A percentile compares a stretch with the other conserved stretches of the same genome.
These are phyloP conservation scores for Keithomyces neogunnii DNA, from an alignment of 2,329 filamentous ascomycete species.

Conservation along the genomic window DNA sequence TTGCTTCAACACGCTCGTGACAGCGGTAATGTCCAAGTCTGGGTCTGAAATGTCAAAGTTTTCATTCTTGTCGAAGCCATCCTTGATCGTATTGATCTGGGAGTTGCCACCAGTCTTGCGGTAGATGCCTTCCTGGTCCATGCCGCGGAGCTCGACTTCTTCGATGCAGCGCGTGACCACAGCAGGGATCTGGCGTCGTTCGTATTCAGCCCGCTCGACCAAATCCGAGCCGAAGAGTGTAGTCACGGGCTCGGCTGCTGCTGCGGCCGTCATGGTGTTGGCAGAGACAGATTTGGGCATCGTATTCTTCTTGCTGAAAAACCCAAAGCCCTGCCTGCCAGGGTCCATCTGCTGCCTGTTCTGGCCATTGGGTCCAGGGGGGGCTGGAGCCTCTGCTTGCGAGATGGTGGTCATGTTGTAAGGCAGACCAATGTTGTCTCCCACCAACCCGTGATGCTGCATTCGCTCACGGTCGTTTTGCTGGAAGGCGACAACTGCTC, in stretches of 20 bases:
- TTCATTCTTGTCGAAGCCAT: conserved; percentile 79
- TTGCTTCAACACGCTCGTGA: conserved; percentile 92
- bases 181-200: conserved; percentile 80
- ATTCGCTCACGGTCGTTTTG: conserved; percentile 48
- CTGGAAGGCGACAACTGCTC: conserved; percentile 71
- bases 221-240: conserved; percentile 85
- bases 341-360: conserved; percentile 19
- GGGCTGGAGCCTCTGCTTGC: conserved; percentile 39
- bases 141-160: conserved; percentile 90
- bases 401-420: conserved; percentile 57
- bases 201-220: conserved; percentile 74
- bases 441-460: conserved; percentile 44
- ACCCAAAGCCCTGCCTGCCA: conserved; percentile 56
- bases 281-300: conserved; percentile 44
- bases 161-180: conserved; percentile 92
- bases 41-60: conserved; percentile 92
- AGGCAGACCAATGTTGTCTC: conserved; percentile 59
- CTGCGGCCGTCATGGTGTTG: conserved; percentile 27
- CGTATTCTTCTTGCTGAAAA: conserved; percentile 54
- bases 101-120: conserved; percentile 92
- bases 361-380: conserved; percentile 21
- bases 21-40: conserved; percentile 88
- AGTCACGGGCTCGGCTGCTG: conserved; percentile 44
- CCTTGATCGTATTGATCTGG: conserved; percentile 81
- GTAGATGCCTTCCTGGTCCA: conserved; percentile 97